Percentiles rank a stretch among this genome's conserved stretches.
These are phyloP conservation scores for Cytospora chrysosperma DNA, from an alignment of 2,329 filamentous ascomycete species.

Conservation along the genomic window DNA sequence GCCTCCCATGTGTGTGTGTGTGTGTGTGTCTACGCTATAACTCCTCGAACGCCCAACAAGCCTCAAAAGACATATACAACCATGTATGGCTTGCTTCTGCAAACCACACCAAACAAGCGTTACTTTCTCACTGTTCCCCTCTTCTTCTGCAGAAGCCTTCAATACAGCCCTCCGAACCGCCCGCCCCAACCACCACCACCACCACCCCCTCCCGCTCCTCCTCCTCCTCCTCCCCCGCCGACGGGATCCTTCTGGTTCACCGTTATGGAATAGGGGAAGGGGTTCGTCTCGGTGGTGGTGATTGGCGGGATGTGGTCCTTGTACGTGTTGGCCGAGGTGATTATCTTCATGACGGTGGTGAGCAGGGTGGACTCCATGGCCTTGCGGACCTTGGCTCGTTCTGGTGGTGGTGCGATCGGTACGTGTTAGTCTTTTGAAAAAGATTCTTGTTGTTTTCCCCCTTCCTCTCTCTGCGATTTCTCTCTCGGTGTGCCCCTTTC, in stretches of 20 bases:
- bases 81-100: too few relatives aligned
- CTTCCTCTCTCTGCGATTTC: too few relatives aligned
- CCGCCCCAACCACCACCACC: conserved; percentile 17
- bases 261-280: conserved; percentile 91
- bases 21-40: background rate
- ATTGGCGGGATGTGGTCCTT: conserved; percentile 98
- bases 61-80: background rate
- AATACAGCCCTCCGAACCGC: conserved; percentile 19
- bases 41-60: background rate
- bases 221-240: background rate
- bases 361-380: conserved; percentile 90
- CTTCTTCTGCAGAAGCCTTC: background rate
- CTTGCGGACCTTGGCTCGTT: conserved; percentile 82
- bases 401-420: conserved; percentile 44
- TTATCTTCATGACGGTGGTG: conserved; percentile 84
- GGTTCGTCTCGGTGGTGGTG: conserved; percentile 85
- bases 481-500: background rate
- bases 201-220: background rate
- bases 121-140: background rate
- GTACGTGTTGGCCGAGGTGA: conserved; percentile 81
- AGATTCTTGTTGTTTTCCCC: background rate
- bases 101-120: background rate
- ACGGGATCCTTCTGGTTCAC: conserved; percentile 71
- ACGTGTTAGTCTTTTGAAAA: background rate
- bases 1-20: too few relatives aligned